Percentiles rank a stretch among this genome's conserved stretches.
phyloP scores from a whole-genome alignment of 257 asterid genomes.

The Scutellaria galericulata region DNA sequence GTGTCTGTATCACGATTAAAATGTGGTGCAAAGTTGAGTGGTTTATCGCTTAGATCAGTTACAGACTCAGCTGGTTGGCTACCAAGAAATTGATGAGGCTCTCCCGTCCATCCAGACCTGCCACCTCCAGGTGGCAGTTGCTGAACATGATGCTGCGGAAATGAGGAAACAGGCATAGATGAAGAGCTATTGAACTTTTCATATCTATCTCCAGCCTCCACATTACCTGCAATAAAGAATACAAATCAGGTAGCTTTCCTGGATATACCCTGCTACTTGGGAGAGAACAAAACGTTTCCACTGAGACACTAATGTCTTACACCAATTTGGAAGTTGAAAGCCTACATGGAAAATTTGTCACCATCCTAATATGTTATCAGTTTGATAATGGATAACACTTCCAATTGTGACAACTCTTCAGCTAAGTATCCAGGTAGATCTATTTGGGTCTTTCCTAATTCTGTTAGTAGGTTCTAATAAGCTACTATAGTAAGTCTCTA shows the following conservation, averaged over 20 bases:
- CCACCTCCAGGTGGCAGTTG: slow-evolving; percentile 47
- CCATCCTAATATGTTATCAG: slow-evolving; percentile 23
- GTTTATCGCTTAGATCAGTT: slow-evolving; percentile 63
- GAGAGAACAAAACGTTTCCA: slow-evolving; percentile 22
- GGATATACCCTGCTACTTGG: slow-evolving; percentile 13
- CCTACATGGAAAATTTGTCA: slow-evolving; percentile 1
- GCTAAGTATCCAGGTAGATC: slow-evolving; percentile 20
- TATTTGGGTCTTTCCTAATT: slow-evolving; percentile 1
- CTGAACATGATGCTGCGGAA: slow-evolving; percentile 55
- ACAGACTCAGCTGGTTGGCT: slow-evolving; percentile 50
- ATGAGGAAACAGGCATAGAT: slow-evolving; percentile 49
- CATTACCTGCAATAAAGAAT: slow-evolving; percentile 59
- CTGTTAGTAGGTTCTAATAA: not conserved
- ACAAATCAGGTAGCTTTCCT: slow-evolving; percentile 33
- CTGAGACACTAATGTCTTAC: not conserved
- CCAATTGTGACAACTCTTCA: slow-evolving; percentile 19
- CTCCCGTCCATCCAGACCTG: slow-evolving; percentile 58
- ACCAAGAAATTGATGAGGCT: slow-evolving; percentile 48
- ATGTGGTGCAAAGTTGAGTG: slow-evolving; percentile 68
- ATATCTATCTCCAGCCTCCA: slow-evolving; percentile 54
- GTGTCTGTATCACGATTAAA: slow-evolving; percentile 54
- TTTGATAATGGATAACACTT: slow-evolving; percentile 22
- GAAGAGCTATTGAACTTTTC: slow-evolving; percentile 57
- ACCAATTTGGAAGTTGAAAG: slow-evolving; percentile 19
- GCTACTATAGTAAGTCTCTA: not conserved